phyloP scores from a whole-genome alignment of 2,329 filamentous ascomycete genomes.

The Colletotrichum costaricense region DNA sequence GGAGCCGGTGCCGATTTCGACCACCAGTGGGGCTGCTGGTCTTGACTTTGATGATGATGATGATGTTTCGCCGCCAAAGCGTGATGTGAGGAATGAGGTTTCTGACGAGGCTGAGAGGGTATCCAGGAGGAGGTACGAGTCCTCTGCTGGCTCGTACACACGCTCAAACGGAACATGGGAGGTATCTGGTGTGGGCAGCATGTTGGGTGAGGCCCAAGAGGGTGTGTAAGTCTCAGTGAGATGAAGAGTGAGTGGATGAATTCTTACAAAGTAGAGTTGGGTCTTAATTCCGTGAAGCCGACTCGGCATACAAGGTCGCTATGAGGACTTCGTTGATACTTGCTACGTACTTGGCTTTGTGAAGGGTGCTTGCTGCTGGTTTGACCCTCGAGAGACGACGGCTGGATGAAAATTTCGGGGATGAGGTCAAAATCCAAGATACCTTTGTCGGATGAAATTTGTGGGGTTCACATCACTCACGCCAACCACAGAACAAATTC shows the following conservation, averaged over 20 bases:
- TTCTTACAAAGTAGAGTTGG: not conserved
- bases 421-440: not conserved
- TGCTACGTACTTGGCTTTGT: not conserved
- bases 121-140: slow-evolving; percentile 94
- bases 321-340: too few relatives aligned
- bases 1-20: slow-evolving; percentile 92
- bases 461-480: slow-evolving; percentile 15
- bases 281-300: not conserved
- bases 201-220: slow-evolving; percentile 48
- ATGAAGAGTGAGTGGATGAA: not conserved
- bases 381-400: not conserved
- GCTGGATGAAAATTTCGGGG: not conserved
- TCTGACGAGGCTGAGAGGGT: slow-evolving; percentile 82
- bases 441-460: slow-evolving; percentile 3
- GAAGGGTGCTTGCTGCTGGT: not conserved
- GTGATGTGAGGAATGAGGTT: slow-evolving; percentile 72
- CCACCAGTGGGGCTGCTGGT: slow-evolving; percentile 67
- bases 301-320: too few relatives aligned
- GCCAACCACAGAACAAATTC: not conserved
- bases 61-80: slow-evolving; percentile 63
- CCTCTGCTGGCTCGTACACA: slow-evolving; percentile 95
- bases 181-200: slow-evolving; percentile 95
- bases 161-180: slow-evolving; percentile 89
- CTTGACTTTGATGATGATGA: not conserved
- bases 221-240: slow-evolving; percentile 13